Evolutionary conservation across 345 rosid species (phyloP), one percentile per base, ranked within the genome.

Genomic region (Salix caprea): DNA sequence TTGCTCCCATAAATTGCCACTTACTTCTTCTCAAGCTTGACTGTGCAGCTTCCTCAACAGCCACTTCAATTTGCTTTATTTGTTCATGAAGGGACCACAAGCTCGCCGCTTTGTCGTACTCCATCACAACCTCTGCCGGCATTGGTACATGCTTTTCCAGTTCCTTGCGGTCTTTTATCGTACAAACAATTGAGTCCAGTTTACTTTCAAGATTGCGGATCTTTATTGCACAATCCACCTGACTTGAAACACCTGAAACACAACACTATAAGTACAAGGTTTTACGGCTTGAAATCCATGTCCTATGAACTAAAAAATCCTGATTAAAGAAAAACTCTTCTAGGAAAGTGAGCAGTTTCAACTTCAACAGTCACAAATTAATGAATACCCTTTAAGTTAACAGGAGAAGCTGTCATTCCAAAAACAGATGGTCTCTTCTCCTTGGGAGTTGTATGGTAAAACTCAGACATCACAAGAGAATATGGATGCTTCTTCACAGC

Each of bases 371-470:
- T 26, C 5, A 37, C 21, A 81, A 56, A 71, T 62, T 28, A 77
- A 75, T 65, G 32, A 12, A 71, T 89, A 95, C 99, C 99, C 77
- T 96, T 96, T 77, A 96, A 85, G 82, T 96, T 96, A 76, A 96
- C 99, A 65, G 99, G 99, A 14, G 99, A 96, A 75, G 99, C 99
- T 74, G 99, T 96, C 99, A 96, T 96, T 80, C 99, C 99, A 81
- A 96, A 96, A 68, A 96, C 90, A 66, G 96, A 85, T 34, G 99
- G 99, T 80, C 98, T 88, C 83, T 87, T 93, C 79, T 96, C 97
- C 85, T 93, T 96, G 18, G 87, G 79, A 0, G 96, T 90, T 30
- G 97, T 96, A 73, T 96, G 99, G 83, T 96, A 96, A 65, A 96
- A 96, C 85, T 96, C 99, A 6, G 99, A 96, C 99, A 96, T 96